Percentiles rank a stretch among this genome's conserved stretches.
Conservation (phyloP, 176 grass and related monocot species). For the Elaeis guineensis region DNA sequence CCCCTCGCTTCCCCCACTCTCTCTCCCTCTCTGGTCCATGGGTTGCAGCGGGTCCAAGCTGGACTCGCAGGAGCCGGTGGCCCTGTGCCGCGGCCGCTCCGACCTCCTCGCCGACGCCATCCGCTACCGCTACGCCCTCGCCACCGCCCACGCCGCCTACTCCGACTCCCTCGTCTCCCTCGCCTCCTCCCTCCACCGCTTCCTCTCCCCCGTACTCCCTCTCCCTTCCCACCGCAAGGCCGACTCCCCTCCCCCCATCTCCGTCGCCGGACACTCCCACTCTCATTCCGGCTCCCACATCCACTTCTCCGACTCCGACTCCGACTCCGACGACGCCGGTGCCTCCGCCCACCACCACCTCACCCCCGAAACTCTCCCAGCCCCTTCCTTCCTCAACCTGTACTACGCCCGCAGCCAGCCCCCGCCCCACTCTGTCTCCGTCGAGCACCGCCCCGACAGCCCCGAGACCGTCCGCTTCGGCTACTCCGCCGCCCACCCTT, state of each 20-base stretch:
- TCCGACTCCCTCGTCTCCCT: constrained; percentile 45
- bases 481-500: constrained; percentile 22
- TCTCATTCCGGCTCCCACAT: constrained; percentile 37
- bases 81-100: constrained; percentile 54
- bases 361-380: constrained; percentile 15
- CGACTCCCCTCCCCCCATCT: background rate
- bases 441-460: constrained; percentile 29
- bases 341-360: constrained; percentile 11
- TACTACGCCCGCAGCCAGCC: constrained; percentile 67
- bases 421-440: constrained; percentile 39
- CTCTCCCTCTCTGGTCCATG: constrained; percentile 27
- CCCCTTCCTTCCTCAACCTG: background rate
- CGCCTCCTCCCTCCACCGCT: constrained; percentile 42
- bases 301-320: constrained; percentile 25
- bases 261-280: background rate
- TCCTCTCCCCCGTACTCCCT: constrained; percentile 29
- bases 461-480: constrained; percentile 32
- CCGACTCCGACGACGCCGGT: background rate
- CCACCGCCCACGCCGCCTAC: constrained; percentile 51
- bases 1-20: background rate
- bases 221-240: background rate
- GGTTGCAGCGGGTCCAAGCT: constrained; percentile 89
- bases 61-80: constrained; percentile 61
- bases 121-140: constrained; percentile 74
- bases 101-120: constrained; percentile 67